phyloP scores from a whole-genome alignment of 2,329 filamentous ascomycete genomes.

The Epichloe sp. region DNA sequence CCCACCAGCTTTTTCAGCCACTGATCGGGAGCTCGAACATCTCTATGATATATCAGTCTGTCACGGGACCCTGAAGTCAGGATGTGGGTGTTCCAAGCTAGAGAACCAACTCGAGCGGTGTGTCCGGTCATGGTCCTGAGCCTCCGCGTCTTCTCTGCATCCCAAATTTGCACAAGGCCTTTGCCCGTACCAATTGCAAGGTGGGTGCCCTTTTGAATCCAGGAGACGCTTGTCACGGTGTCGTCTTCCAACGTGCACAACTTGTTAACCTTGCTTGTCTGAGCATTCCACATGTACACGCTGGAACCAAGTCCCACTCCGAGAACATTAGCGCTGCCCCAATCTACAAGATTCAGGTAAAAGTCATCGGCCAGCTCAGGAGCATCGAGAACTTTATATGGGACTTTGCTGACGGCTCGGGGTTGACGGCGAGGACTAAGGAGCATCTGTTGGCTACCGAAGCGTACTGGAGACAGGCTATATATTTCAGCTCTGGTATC shows the following conservation, averaged over 20 bases:
- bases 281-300: conserved; percentile 98
- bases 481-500: conserved; percentile 89
- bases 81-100: conserved; percentile 98
- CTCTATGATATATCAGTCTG: conserved; percentile 85
- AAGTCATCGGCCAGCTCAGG: conserved; percentile 95
- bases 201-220: conserved; percentile 96
- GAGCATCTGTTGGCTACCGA: conserved; percentile 85
- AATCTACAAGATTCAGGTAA: conserved; percentile 93
- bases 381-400: conserved; percentile 94
- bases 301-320: conserved; percentile 86
- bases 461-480: conserved; percentile 85
- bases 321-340: conserved; percentile 89
- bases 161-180: conserved; percentile 94
- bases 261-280: conserved; percentile 81
- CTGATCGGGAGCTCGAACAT: conserved; percentile 85
- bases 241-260: conserved; percentile 88
- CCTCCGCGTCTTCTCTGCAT: conserved; percentile 74
- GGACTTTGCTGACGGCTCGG: conserved; percentile 84
- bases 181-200: conserved; percentile 91
- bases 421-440: conserved; percentile 81
- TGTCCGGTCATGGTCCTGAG: conserved; percentile 95
- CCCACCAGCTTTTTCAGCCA: conserved; percentile 78
- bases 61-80: conserved; percentile 91
- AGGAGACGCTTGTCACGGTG: conserved; percentile 89
- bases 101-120: conserved; percentile 77